Conservation (phyloP, 371 early-diverging fungal genomes). For the Syncephalastrum sp. region DNA sequence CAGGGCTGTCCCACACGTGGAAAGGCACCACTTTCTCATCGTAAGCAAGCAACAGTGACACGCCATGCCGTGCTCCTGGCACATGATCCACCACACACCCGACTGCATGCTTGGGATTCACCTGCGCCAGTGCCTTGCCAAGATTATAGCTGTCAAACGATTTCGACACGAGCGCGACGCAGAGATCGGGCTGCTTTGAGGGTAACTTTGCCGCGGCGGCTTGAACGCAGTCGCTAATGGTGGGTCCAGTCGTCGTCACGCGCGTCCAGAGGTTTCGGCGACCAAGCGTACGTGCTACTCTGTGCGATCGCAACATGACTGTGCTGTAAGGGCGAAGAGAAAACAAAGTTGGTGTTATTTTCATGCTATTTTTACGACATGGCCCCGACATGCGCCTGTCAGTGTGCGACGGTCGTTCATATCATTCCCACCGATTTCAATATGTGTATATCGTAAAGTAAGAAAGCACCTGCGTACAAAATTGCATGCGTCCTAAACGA, state of each 20-base stretch:
- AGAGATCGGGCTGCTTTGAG: constrained; percentile 23
- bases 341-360: too few relatives aligned
- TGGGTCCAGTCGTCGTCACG: constrained; percentile 25
- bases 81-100: constrained; percentile 60
- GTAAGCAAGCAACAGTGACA: constrained; percentile 38
- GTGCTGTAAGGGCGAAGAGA: too few relatives aligned
- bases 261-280: constrained; percentile 27
- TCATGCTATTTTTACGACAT: too few relatives aligned
- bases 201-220: constrained; percentile 10
- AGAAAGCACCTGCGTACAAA: too few relatives aligned
- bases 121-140: constrained; percentile 11
- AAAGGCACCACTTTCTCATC: constrained; percentile 30
- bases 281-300: background rate
- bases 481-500: too few relatives aligned
- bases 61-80: constrained; percentile 45
- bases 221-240: constrained; percentile 29
- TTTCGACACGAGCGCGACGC: constrained; percentile 42
- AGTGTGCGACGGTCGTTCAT: too few relatives aligned
- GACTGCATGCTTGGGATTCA: constrained; percentile 22
- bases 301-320: too few relatives aligned
- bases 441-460: too few relatives aligned
- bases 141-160: constrained; percentile 34
- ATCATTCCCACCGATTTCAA: too few relatives aligned
- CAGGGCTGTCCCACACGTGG: constrained; percentile 25
- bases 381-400: too few relatives aligned